Evolutionary conservation across 2,329 filamentous ascomycete genomes (phyloP).

Genomic region (Pseudogymnoascus sp.): DNA sequence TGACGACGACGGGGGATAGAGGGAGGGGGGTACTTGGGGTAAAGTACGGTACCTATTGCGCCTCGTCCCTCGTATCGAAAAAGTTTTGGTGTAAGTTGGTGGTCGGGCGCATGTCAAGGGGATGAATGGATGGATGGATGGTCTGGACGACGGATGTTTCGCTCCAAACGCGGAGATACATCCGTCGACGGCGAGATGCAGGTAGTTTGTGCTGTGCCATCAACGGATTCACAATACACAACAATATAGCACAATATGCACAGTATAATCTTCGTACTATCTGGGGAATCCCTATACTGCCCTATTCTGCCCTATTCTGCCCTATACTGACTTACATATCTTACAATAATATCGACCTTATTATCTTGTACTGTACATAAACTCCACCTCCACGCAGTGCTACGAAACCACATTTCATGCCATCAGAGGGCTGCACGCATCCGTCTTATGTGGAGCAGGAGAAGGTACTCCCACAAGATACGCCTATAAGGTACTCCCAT

Average conservation of each 20-base stretch:
- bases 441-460: neutral
- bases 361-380: neutral
- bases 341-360: neutral
- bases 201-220: no score
- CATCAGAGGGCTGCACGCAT: constrained; percentile 4
- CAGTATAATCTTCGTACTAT: neutral
- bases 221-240: no score
- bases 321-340: no score
- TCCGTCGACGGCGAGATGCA: neutral
- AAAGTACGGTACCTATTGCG: neutral
- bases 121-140: neutral
- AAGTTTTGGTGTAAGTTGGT: neutral
- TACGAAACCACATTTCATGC: constrained; percentile 6
- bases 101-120: neutral
- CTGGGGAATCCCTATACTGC: no score
- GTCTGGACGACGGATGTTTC: constrained; percentile 1
- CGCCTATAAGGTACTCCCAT: neutral
- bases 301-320: no score
- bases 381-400: neutral
- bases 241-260: neutral
- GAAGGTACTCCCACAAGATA: neutral
- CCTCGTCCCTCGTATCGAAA: neutral
- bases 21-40: neutral
- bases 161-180: constrained; percentile 2
- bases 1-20: neutral